Evolutionary conservation across 371 early-diverging fungal genomes (phyloP).

Genomic region (Zancudomyces culisetae): DNA sequence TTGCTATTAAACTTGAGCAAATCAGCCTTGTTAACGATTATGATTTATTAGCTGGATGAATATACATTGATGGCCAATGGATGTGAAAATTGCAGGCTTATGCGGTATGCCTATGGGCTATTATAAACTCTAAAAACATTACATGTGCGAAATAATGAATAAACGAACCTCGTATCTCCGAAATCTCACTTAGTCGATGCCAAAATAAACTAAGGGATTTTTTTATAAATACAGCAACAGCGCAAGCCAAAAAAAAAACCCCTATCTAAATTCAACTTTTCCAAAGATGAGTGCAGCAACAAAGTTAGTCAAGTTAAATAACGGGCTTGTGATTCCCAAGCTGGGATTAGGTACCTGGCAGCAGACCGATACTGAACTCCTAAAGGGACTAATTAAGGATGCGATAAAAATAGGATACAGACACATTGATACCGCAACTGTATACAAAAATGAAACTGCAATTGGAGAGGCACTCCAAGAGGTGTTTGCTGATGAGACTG

Average conservation of each 20-base stretch:
- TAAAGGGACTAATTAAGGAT: background rate
- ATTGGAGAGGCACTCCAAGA: conserved; percentile 51
- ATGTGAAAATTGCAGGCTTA: no score
- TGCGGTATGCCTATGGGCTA: no score
- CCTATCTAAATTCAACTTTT: no score
- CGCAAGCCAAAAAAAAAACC: background rate
- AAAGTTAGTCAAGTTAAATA: conserved; percentile 5
- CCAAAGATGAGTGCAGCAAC: background rate
- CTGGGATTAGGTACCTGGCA: conserved; percentile 27
- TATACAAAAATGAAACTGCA: conserved; percentile 67
- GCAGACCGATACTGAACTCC: conserved; percentile 2
- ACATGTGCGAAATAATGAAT: no score
- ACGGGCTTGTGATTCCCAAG: conserved; percentile 30
- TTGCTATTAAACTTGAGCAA: no score
- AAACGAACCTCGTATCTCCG: no score
- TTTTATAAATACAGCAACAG: background rate
- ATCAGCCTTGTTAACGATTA: no score
- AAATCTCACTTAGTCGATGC: background rate
- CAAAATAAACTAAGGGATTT: background rate
- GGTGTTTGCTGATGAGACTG: conserved; percentile 30
- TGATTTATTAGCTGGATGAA: no score
- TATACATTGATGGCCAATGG: no score
- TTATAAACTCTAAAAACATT: no score
- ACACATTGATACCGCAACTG: conserved; percentile 38
- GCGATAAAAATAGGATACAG: conserved; percentile 11